A percentile compares a stretch with the other conserved stretches of the same genome.
phyloP scores from a whole-genome alignment of 345 rosid species.

The Lepidium aucheri region DNA sequence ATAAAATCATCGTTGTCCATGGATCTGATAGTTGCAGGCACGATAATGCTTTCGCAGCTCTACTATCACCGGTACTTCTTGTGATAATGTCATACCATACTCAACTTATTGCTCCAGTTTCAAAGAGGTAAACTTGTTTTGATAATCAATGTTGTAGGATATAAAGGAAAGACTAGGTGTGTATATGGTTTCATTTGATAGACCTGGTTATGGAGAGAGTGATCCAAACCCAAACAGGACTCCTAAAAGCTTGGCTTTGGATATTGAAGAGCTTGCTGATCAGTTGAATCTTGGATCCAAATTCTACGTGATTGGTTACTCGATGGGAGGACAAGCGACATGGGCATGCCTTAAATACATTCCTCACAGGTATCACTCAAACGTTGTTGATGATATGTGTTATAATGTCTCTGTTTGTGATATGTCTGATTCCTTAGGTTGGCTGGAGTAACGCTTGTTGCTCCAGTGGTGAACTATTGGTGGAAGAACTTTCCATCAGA shows the following conservation, averaged over 20 bases:
- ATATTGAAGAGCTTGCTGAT: constrained; percentile 64
- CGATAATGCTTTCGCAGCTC: constrained; percentile 29
- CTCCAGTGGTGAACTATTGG: constrained; percentile 57
- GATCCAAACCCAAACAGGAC: constrained; percentile 51
- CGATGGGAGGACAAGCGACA: constrained; percentile 49
- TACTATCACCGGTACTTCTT: constrained; percentile 33
- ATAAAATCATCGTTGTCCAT: constrained; percentile 39
- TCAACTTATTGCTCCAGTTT: not conserved
- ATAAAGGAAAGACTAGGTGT: constrained; percentile 43
- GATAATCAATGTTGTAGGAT: constrained; percentile 34
- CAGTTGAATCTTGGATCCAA: constrained; percentile 50
- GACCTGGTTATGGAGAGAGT: constrained; percentile 76
- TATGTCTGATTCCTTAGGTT: constrained; percentile 28
- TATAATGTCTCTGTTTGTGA: not conserved
- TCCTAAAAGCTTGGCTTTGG: constrained; percentile 45
- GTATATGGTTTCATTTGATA: constrained; percentile 53
- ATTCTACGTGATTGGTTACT: constrained; percentile 44
- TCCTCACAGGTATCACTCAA: constrained; percentile 44
- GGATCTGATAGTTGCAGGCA: constrained; percentile 44
- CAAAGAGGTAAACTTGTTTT: not conserved
- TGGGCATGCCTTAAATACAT: constrained; percentile 67
- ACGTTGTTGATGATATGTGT: not conserved
- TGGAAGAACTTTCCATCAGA: constrained; percentile 49
- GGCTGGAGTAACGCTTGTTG: constrained; percentile 46
- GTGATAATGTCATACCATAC: not conserved